Evolutionary conservation across 2,329 filamentous ascomycete genomes (phyloP), one percentile per base, ranked within the genome.

Genomic region (Hyphodiscus sp.): DNA sequence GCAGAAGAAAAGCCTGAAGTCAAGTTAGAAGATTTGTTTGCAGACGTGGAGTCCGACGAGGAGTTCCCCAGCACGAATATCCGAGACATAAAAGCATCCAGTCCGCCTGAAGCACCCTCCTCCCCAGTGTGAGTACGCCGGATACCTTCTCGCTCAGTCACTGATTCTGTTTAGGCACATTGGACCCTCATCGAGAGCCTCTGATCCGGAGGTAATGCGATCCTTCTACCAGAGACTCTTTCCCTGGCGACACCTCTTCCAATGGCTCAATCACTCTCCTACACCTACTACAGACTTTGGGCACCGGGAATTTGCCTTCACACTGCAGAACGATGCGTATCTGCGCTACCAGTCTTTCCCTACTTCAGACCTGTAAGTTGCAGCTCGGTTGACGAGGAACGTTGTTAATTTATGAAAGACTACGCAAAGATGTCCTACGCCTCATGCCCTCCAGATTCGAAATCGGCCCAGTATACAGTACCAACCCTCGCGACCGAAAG

Each of bases 201-300:
- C 83, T 41, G 89, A 96, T 62, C 84, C 89, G 1, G 89, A 91
- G 66, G 81, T 95, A 11, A 91, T 97, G 83, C 83, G 88, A 64
- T 89, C 87, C 59, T 99, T 96, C 74, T 99, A 99, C 69, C 89
- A 95, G 67, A 89, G 94, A 47, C 78, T 99, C 41, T 97, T 97
- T 65, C 94, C 94, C 4, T 99, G 95, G 78, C 84, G 91, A 55
- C 87, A 89, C 57, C 83, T 97, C 19, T 99, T 96, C 72, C 91
- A 96, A 70, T 99, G 94, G 94, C 82, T 99, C 47, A 99, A 97
- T 68, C 94, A 97, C 71, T 89, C 89, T 51, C 86, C 90, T 7
- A 84, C 84, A 7, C 91, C 94, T 0, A 86, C 87, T 4, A 86
- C 85, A 60, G 91, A 97, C 71, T 97, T 97, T 73, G 84, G 79